Conservation (phyloP, 129 eudicot genomes). For the Artemisia tridentata region DNA sequence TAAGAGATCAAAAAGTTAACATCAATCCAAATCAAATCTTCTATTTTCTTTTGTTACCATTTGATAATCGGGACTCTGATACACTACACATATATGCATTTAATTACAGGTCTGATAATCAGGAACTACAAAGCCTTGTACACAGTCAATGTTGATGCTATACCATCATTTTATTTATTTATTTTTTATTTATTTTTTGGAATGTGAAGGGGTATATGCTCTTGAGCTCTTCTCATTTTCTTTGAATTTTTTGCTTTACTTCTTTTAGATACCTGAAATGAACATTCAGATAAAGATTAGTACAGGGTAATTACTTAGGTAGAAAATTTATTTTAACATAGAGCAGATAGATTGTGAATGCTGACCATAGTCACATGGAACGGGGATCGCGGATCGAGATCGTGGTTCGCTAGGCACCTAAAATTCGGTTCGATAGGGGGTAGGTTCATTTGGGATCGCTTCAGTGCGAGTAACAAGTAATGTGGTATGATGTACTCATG, state of each 20-base stretch:
- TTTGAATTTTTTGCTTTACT: conserved; percentile 58
- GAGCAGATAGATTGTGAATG: background rate
- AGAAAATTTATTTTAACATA: background rate
- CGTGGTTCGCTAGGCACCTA: too few species aligned
- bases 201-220: background rate
- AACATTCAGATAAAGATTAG: background rate
- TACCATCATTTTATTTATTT: too few species aligned
- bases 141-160: background rate
- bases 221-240: conserved; percentile 80
- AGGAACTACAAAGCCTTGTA: conserved; percentile 6
- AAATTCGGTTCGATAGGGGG: too few species aligned
- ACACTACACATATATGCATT: conserved; percentile 15
- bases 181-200: background rate
- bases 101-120: conserved; percentile 22
- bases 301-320: background rate
- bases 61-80: conserved; percentile 12
- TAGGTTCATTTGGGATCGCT: too few species aligned
- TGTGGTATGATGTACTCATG: too few species aligned
- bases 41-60: conserved; percentile 1
- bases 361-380: too few species aligned
- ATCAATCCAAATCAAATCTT: conserved; percentile 18
- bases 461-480: too few species aligned
- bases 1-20: background rate
- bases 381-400: too few species aligned
- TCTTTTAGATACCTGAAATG: conserved; percentile 37